These are phyloP conservation scores for Rhodocollybia butyracea DNA, from an alignment of 768 basidiomycete genomes.

Conservation along the genomic window DNA sequence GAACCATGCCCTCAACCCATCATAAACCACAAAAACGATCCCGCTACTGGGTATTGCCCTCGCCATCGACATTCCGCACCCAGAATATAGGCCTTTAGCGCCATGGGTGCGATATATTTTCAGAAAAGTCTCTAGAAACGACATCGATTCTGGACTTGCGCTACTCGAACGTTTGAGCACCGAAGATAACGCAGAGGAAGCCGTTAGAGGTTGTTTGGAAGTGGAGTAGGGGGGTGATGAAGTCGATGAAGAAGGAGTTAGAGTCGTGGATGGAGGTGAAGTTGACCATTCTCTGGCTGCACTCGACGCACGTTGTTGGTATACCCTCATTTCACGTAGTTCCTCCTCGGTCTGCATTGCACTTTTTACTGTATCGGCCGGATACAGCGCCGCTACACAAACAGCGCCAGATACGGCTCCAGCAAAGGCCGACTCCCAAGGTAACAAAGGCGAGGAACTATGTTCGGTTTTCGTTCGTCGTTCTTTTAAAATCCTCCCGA, in stretches of 20 bases:
- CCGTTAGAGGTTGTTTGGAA: neutral
- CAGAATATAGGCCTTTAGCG: conserved; percentile 77
- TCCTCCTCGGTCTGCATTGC: conserved; percentile 90
- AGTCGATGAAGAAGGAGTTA: neutral
- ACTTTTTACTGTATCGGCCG: conserved; percentile 88
- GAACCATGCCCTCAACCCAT: conserved; percentile 43
- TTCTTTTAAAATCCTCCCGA: conserved; percentile 57
- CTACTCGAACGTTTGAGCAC: conserved; percentile 18
- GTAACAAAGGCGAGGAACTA: conserved; percentile 26
- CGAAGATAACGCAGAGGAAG: conserved; percentile 11
- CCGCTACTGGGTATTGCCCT: conserved; percentile 83
- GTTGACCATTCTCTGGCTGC: conserved; percentile 11
- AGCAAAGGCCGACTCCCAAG: conserved; percentile 76
- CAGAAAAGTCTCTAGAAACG: conserved; percentile 56
- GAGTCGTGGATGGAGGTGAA: neutral
- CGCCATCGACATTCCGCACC: conserved; percentile 84
- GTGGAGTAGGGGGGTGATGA: neutral
- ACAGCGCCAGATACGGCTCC: conserved; percentile 78
- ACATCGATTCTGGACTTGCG: conserved; percentile 10
- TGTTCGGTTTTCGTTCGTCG: conserved; percentile 20
- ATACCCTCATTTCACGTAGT: conserved; percentile 44
- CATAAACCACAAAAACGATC: conserved; percentile 87
- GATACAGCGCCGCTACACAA: conserved; percentile 83
- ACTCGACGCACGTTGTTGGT: conserved; percentile 2
- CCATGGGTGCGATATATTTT: conserved; percentile 76